Evolutionary conservation across 208 protist genomes (phyloP).

Genomic region (Leishmania martiniquensis): DNA sequence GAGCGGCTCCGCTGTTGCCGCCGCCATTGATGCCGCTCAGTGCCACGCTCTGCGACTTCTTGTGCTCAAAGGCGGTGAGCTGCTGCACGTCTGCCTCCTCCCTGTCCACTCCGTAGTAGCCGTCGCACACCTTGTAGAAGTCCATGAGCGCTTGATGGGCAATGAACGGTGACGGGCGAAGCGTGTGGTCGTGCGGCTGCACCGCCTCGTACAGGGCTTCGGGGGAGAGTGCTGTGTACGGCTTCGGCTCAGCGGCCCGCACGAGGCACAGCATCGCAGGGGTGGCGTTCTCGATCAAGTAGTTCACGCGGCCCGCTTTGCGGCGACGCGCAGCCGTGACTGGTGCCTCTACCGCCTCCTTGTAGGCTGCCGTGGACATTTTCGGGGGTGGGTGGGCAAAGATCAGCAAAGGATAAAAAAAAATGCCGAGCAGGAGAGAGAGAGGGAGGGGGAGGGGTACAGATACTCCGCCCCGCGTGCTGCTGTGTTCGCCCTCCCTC

Average conservation of each 20-base stretch:
- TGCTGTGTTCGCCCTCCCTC: too few species aligned
- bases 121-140: slow-evolving; percentile 70
- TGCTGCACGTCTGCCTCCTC: slow-evolving; percentile 37
- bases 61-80: slow-evolving; percentile 26
- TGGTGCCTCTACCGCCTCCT: slow-evolving; percentile 17
- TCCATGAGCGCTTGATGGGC: slow-evolving; percentile 79
- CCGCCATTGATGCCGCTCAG: slow-evolving; percentile 7
- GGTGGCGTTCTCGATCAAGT: slow-evolving; percentile 58
- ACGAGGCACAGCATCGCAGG: slow-evolving; percentile 70
- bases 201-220: slow-evolving; percentile 46
- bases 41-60: neutral
- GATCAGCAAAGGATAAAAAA: too few species aligned
- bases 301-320: slow-evolving; percentile 46
- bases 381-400: too few species aligned
- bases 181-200: slow-evolving; percentile 58
- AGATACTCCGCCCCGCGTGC: too few species aligned
- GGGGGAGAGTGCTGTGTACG: slow-evolving; percentile 64
- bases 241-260: slow-evolving; percentile 50
- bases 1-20: slow-evolving; percentile 3
- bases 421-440: neutral
- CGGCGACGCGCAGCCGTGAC: slow-evolving; percentile 16
- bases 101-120: slow-evolving; percentile 61
- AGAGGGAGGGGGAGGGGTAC: neutral
- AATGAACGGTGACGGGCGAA: slow-evolving; percentile 62
- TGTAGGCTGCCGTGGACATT: slow-evolving; percentile 18